Evolutionary conservation across 768 basidiomycete genomes (phyloP).

Genomic region (Trametes coccinea): DNA sequence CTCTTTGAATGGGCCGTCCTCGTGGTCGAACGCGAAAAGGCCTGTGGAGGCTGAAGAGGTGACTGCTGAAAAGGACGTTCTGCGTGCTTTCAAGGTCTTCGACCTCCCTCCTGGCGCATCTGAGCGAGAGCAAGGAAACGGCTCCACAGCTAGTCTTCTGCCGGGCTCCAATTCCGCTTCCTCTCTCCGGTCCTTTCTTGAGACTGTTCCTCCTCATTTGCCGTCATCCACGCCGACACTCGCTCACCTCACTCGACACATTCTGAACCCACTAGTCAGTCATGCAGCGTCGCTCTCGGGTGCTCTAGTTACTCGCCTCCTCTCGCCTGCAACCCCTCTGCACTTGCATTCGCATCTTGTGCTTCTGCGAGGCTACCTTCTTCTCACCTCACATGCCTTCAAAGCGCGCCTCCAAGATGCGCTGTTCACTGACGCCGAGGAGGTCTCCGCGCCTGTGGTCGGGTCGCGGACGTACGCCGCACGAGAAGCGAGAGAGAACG

Average conservation of each 20-base stretch:
- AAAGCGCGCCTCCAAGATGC: conserved; percentile 67
- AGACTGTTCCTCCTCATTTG: conserved; percentile 55
- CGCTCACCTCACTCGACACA: conserved; percentile 57
- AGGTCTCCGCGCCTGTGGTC: conserved; percentile 26
- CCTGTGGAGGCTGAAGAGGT: neutral
- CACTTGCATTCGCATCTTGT: conserved; percentile 66
- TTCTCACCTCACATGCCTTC: conserved; percentile 74
- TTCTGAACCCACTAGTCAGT: conserved; percentile 58
- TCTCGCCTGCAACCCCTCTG: conserved; percentile 62
- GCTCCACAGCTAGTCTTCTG: neutral
- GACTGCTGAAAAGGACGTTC: neutral
- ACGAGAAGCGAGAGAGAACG: conserved; percentile 12
- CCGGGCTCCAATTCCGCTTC: conserved; percentile 11
- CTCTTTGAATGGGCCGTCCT: neutral
- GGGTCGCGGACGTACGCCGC: conserved; percentile 16
- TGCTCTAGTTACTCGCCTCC: conserved; percentile 66
- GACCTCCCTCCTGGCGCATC: conserved; percentile 19
- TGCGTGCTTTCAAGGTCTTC: conserved; percentile 9
- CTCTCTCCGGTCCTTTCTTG: conserved; percentile 50
- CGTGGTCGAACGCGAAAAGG: neutral
- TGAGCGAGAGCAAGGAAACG: conserved; percentile 15
- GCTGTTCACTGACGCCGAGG: conserved; percentile 74
- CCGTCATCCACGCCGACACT: conserved; percentile 69
- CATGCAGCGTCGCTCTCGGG: conserved; percentile 67
- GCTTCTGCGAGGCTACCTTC: conserved; percentile 73